Evolutionary conservation across 2,329 filamentous ascomycete genomes (phyloP), one percentile per base, ranked within the genome.

Genomic region (Alternaria ethzedia): DNA sequence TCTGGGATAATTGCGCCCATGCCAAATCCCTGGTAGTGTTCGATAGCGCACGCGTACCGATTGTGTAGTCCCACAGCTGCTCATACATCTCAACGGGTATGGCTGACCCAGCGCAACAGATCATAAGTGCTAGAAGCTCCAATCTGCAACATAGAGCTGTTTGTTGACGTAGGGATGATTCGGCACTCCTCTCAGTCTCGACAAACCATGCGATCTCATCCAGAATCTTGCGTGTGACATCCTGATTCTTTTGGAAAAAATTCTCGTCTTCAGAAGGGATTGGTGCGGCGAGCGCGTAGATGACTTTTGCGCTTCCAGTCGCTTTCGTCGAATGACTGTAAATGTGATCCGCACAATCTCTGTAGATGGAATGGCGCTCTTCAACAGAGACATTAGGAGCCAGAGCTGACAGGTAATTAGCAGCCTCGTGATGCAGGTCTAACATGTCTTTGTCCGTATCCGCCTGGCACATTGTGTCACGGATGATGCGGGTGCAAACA

Each of bases 301-400:
- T 82, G 15, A 89, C 89, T 73, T 89, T 90, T 20, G 94, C 85
- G 69, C 92, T 96, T 1, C 93, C 93, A 7, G 91, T 86, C 1
- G 90, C 88, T 13, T 88, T 90, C 10, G 81, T 66, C 2, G 89
- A 90, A 75, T 86, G 89, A 21, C 84, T 81, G 3, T 86, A 83
- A 49, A 96, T 89, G 70, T 95, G 90, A 49, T 85, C 71, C 51
- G 94, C 84, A 75, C 92, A 96, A 57, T 85, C 85, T 50, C 84
- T 77, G 67, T 91, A 92, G 15, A 96, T 87, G 20, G 84, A 82
- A 61, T 84, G 83, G 50, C 90, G 88, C 63, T 88, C 88, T 6
- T 86, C 82, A 36, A 84, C 84, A 6, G 87, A 83, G 0, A 90
- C 88, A 28, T 82, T 78, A n/a, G 73, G 75, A 25, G 92, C 81